Percentiles rank a stretch among this genome's conserved stretches.
phyloP scores from a whole-genome alignment of 2,329 filamentous ascomycete species.

The Diaporthe nobilis region DNA sequence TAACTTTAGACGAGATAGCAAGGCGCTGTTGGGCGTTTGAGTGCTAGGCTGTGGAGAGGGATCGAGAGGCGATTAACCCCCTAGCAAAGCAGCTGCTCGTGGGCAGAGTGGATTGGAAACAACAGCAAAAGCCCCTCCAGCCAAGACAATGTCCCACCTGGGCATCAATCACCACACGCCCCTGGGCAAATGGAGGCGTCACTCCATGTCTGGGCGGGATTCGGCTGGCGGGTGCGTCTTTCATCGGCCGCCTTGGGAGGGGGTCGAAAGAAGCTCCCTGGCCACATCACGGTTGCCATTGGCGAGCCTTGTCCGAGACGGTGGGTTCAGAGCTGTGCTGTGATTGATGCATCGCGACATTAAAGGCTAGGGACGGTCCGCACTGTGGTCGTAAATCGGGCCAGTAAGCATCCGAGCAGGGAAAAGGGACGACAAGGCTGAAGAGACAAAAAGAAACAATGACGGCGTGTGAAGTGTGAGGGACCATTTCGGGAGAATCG shows the following conservation, averaged over 20 bases:
- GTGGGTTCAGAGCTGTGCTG: constrained; percentile 25
- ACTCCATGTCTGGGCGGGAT: neutral
- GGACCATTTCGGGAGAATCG: constrained; percentile 20
- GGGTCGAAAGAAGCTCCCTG: neutral
- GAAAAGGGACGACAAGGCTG: constrained; percentile 39
- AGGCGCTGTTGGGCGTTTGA: neutral
- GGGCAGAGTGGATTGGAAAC: neutral
- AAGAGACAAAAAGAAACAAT: constrained; percentile 26
- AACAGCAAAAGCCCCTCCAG: neutral
- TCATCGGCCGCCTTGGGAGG: neutral
- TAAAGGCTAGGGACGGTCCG: constrained; percentile 7
- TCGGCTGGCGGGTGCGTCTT: neutral
- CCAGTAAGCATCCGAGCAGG: constrained; percentile 26
- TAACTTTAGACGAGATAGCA: neutral
- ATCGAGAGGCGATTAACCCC: neutral
- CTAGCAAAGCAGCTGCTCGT: neutral
- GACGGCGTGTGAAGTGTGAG: neutral
- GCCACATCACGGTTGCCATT: neutral
- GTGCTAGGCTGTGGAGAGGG: neutral
- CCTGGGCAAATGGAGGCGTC: neutral
- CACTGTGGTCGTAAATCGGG: constrained; percentile 35
- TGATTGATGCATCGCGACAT: constrained; percentile 29
- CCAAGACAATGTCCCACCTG: neutral
- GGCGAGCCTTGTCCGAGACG: constrained; percentile 40
- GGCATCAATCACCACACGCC: neutral